phyloP scores from a whole-genome alignment of 768 basidiomycete species.

The Rhodotorula paludigena region DNA sequence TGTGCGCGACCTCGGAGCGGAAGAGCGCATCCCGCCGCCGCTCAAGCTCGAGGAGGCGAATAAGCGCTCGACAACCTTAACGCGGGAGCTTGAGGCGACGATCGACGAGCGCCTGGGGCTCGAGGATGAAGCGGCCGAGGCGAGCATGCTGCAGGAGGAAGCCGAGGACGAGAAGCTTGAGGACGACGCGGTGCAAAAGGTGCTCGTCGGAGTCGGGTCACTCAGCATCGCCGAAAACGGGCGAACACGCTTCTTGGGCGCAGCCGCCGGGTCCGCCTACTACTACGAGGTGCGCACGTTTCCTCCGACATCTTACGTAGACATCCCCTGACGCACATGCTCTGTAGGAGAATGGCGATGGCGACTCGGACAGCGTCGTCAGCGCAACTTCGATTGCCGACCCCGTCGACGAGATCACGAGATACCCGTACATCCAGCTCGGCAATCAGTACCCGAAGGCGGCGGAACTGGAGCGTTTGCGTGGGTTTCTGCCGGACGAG shows the following conservation, averaged over 20 bases:
- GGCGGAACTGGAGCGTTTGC: slow-evolving; percentile 17
- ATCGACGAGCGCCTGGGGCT: neutral
- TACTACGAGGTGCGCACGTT: slow-evolving; percentile 21
- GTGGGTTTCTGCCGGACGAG: slow-evolving; percentile 6
- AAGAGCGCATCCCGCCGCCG: slow-evolving; percentile 10
- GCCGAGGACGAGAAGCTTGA: neutral
- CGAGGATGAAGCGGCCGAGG: neutral
- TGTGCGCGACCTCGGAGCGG: slow-evolving; percentile 14
- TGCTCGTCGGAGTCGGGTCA: slow-evolving; percentile 22
- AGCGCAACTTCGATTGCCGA: neutral
- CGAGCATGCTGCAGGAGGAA: neutral
- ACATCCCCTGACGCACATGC: neutral
- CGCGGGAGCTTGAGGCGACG: slow-evolving; percentile 12
- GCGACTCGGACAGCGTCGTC: neutral
- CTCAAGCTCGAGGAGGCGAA: slow-evolving; percentile 11
- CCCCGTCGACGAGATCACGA: neutral
- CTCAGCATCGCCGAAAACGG: slow-evolving; percentile 18
- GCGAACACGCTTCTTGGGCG: slow-evolving; percentile 19
- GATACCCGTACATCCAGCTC: slow-evolving; percentile 19
- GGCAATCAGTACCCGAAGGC: neutral
- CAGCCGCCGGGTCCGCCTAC: slow-evolving; percentile 13
- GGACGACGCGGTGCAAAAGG: neutral
- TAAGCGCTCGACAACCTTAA: slow-evolving; percentile 6
- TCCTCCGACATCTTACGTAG: too few relatives aligned
- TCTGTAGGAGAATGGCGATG: neutral